Evolutionary conservation across 768 basidiomycete species (phyloP).

Genomic region (Boletus fagicola): DNA sequence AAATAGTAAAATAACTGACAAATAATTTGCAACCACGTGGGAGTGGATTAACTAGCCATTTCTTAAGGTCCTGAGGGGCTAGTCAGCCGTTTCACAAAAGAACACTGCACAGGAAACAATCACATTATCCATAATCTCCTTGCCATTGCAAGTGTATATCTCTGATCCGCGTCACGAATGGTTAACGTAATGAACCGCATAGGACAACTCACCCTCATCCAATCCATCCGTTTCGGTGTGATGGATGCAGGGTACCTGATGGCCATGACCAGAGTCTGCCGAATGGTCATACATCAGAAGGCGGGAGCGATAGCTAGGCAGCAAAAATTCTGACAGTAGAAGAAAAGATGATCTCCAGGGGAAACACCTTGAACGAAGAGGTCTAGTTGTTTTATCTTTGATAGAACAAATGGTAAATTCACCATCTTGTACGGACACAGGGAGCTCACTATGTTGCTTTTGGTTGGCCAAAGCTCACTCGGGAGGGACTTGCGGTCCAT

Average conservation of each 20-base stretch:
- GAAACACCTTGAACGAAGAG: constrained; percentile 44
- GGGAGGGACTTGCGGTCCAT: constrained; percentile 35
- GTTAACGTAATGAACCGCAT: background rate
- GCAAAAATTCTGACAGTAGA: constrained; percentile 45
- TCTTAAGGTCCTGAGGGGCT: constrained; percentile 20
- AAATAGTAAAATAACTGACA: constrained; percentile 14
- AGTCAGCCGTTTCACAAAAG: constrained; percentile 35
- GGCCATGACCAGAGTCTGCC: constrained; percentile 50
- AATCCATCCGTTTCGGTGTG: constrained; percentile 48
- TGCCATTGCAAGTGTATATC: constrained; percentile 10
- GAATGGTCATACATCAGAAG: background rate
- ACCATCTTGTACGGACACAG: background rate
- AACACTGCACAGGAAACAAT: constrained; percentile 17
- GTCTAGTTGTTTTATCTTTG: constrained; percentile 42
- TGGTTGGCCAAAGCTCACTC: constrained; percentile 38
- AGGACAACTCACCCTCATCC: constrained; percentile 45
- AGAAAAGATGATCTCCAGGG: constrained; percentile 52
- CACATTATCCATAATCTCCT: constrained; percentile 26
- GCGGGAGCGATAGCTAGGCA: no score
- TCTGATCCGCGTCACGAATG: constrained; percentile 7
- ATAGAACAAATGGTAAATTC: background rate
- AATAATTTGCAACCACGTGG: constrained; percentile 29
- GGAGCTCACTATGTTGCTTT: constrained; percentile 43
- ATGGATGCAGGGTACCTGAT: constrained; percentile 43
- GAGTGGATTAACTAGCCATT: constrained; percentile 25